Conservation (phyloP, 257 asterid genomes). For the Penstemon davidsonii region DNA sequence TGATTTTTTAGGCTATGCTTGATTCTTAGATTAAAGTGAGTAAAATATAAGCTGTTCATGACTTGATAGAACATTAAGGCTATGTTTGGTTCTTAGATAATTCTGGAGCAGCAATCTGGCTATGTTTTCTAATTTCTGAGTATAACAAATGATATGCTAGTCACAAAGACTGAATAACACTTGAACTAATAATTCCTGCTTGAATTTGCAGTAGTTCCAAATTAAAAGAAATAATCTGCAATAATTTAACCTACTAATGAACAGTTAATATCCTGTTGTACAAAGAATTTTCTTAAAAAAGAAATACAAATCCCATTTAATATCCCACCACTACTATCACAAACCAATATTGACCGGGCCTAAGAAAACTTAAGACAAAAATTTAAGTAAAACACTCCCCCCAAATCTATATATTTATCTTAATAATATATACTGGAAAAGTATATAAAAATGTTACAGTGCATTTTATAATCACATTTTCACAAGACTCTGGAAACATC, state of each 20-base stretch:
- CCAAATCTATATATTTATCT: conserved; percentile 13
- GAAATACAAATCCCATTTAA: conserved; percentile 1
- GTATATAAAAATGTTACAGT: neutral
- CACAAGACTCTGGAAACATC: too few species aligned
- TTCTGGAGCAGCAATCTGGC: too few species aligned
- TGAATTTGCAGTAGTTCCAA: neutral
- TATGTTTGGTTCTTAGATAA: too few species aligned
- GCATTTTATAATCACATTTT: too few species aligned
- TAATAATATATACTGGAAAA: conserved; percentile 13
- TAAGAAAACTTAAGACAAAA: neutral
- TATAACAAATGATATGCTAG: too few species aligned
- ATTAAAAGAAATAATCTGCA: too few species aligned
- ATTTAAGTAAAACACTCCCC: conserved; percentile 17
- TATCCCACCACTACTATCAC: conserved; percentile 7
- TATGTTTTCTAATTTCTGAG: too few species aligned
- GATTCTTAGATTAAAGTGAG: neutral
- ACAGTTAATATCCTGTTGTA: neutral
- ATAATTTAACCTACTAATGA: neutral
- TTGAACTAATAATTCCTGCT: neutral
- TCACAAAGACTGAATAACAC: too few species aligned
- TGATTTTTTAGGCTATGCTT: too few species aligned
- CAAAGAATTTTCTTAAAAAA: neutral
- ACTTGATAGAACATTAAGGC: too few species aligned
- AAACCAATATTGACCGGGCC: conserved; percentile 6
- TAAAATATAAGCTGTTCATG: too few species aligned